Conservation (phyloP, 345 rosid species). For the Syzygium aqueum region DNA sequence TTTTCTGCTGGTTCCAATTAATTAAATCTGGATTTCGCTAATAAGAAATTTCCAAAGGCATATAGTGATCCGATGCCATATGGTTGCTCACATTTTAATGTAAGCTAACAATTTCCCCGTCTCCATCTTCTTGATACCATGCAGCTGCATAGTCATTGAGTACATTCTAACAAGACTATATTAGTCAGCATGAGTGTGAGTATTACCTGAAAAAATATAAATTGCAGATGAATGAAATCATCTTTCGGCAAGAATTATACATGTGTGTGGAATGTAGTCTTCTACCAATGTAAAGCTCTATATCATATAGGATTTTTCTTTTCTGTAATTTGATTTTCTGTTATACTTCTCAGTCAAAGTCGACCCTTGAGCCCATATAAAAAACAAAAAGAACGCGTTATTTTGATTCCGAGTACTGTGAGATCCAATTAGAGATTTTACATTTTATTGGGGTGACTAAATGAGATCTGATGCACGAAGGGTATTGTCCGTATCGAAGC, state of each 20-base stretch:
- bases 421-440: neutral
- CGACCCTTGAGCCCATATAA: neutral
- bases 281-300: neutral
- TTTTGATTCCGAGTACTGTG: neutral
- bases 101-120: neutral
- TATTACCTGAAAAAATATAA: neutral
- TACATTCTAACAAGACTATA: neutral
- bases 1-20: neutral
- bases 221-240: neutral
- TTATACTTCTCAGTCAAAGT: neutral
- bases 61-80: neutral
- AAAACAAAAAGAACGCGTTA: neutral
- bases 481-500: neutral
- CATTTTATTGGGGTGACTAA: neutral
- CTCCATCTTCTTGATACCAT: neutral
- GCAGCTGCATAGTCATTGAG: neutral
- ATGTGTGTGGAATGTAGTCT: neutral
- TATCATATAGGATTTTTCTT: neutral
- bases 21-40: neutral
- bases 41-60: neutral
- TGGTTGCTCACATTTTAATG: neutral
- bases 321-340: neutral
- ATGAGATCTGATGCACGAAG: neutral
- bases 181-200: neutral
- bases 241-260: neutral